Base-by-base conservation (phyloP, 192 early-diverging fungal genomes). In the Chytriomyces sp. region DNA sequence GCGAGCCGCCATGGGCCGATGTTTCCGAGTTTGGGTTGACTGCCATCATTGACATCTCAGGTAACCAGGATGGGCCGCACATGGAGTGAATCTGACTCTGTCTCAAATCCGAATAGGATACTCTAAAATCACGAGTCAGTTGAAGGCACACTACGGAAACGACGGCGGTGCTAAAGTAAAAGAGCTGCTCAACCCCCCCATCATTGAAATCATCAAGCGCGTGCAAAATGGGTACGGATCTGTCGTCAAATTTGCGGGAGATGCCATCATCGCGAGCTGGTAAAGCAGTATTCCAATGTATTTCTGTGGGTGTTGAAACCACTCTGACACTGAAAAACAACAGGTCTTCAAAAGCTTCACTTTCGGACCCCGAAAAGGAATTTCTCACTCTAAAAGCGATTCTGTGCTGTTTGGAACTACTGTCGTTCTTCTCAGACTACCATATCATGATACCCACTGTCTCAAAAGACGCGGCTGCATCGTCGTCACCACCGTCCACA, bases 141-240 rank as follows among this genome's bases (percentile, higher is more conserved):
- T 75, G 18, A 28, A 75, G 44, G 45, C 9, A 1, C 43, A 50
- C 18, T 75, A 75, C 60, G 73, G 73, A 75, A 66, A 75, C 45
- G 73, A 75, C 46, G 73, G 73, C 26, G 61, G 73, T 8, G 78
- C 69, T 6, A 72, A 72, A 72, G 49, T 79, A 11, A 64, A 68
- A 23, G 78, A 79, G 65, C 20, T 79, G 10, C 65, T 79, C 5
- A 79, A 79, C 45, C 78, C 78, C 0, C 78, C 78, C 10, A 73
- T 79, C 43, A 72, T 66, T 11, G 35, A 47, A 43, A 79, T 79
- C 69, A 79, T 79, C 43, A 65, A 66, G 10, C 48, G 61, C 8
- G 71, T 79, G 6, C 28, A 74, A 50, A n/a, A 65, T 16, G 26
- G 46, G 8, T 44, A 46, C 18, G 78, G 78, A 50, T 79, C 78